phyloP scores from a whole-genome alignment of 495 filamentous ascomycete species.

The Friedmanniomyces endolithicus region DNA sequence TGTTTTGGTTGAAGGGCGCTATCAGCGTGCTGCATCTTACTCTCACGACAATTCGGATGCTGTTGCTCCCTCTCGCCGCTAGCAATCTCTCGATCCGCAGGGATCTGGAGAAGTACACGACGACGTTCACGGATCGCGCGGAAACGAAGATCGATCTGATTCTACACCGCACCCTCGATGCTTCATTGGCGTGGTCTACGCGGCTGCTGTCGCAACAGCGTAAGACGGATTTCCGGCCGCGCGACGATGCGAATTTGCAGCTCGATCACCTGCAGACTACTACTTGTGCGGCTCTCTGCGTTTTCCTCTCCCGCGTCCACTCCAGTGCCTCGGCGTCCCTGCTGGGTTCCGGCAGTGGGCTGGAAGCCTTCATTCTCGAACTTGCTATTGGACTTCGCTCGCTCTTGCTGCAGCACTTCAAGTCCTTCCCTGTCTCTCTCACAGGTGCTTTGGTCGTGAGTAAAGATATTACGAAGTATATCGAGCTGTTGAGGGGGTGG shows the following conservation, averaged over 20 bases:
- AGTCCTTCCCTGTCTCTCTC: constrained; percentile 80
- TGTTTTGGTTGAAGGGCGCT: constrained; percentile 62
- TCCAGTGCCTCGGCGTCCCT: constrained; percentile 51
- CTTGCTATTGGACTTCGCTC: constrained; percentile 65
- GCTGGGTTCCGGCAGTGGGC: constrained; percentile 47
- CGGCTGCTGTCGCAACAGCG: constrained; percentile 69
- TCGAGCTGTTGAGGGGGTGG: constrained; percentile 53
- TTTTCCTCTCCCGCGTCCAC: constrained; percentile 59
- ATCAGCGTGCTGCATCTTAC: constrained; percentile 88
- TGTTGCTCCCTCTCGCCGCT: constrained; percentile 79
- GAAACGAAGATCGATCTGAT: constrained; percentile 83
- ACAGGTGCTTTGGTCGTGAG: constrained; percentile 89
- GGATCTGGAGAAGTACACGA: constrained; percentile 78
- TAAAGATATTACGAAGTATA: constrained; percentile 89
- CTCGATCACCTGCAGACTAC: constrained; percentile 75
- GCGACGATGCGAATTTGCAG: constrained; percentile 61
- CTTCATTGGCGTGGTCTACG: constrained; percentile 62
- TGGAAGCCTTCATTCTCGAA: constrained; percentile 68
- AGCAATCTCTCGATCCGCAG: constrained; percentile 79
- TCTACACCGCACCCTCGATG: constrained; percentile 75
- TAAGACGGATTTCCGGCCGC: constrained; percentile 84
- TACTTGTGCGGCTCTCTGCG: constrained; percentile 65
- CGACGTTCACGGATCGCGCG: constrained; percentile 55
- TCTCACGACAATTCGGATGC: constrained; percentile 75
- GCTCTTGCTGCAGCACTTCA: constrained; percentile 82